Base-by-base conservation (phyloP, 768 basidiomycete genomes). In the Lentinula edodes region DNA sequence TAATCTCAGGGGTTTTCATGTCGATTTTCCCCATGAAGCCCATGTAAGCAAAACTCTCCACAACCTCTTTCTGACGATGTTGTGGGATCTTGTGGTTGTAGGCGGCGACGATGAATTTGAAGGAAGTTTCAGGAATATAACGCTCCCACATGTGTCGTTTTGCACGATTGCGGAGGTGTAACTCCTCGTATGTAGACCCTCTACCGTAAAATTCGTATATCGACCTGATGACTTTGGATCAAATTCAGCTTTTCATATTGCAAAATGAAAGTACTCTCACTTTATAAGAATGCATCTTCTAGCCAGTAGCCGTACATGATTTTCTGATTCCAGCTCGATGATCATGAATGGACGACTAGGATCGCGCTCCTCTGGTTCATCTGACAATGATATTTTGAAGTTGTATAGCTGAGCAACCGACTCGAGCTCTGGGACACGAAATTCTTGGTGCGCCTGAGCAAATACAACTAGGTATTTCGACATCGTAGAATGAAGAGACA, bases 11-110 rank as follows among this genome's bases (percentile, higher is more conserved):
- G 48, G 78, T 77, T 63, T 86, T 87, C 83, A 98, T 83, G 58
- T 90, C 85, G 65, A 97, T 92, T 66, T 83, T 83, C 12, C 95
- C 95, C 61, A 80, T 72, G 64, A 94, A 87, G 18, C 76, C 85
- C 90, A 98, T 93, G 69, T 93, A 97, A 2, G 80, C 73, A 71
- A 99, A 98, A 65, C 80, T 80, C 69, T 94, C 88, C 48, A 96
- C 84, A 46, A 91, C 76, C 13, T 82, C 75, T 62, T 75, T 79
- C 66, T 92, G 90, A 15, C 88, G 80, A 42, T 73, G 70, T 66
- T 87, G 84, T 13, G 88, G 83, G 13, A 94, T 86, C 9, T 85
- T 84, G 67, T 88, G 90, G 64, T 90, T 89, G 67, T 87, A 89
- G 0, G 84, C 87, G 1, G 85, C 82, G 7, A 95, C 84, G 13